Evolutionary conservation across 1,284 basidiomycete species (phyloP), one percentile per base, ranked within the genome.

Genomic region (Cutaneotrichosporon cyanovorans): DNA sequence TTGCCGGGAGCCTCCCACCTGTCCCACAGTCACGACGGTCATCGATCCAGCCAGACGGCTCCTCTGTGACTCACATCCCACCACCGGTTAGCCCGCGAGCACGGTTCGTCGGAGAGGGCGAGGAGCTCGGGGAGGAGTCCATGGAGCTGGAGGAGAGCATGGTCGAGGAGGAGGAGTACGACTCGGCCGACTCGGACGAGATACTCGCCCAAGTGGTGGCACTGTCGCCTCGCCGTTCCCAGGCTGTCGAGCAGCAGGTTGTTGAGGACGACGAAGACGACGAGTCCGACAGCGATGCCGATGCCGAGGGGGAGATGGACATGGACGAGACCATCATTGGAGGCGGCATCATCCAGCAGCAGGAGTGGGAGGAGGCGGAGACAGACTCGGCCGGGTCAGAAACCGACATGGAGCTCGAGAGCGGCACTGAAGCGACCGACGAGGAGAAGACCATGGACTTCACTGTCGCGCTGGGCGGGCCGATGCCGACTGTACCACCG

Each of bases 121-220:
- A 82, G 2, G 73, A 69, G 31, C 64, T 78, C 21, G 80, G 78
- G 7, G 80, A 82, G 52, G 76, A 72, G 40, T 78, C 61, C 25
- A 77, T 83, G 70, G 85, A 88, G 22, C 67, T 68, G 40, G 59
- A 59, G 4, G 63, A 64, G 11, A 56, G 55, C 25, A 77, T 83
- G 70, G 85, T 87, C 22, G 68, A 69, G 41, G 59, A 59, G 5
- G 63, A 56, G 22, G 35, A 55, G 48, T 22, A 56, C 18, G 55
- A 55, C 21, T 36, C 23, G 2, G 50, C 42, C n/a, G 51, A 56
- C 10, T 53, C 43, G 22, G 48, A 53, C 36, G 48, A 53, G 37
- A 50, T 50, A 31, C 15, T 46, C 8, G 33, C 39, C 15, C 23
- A 48, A 34, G 25, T 45, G 14, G 19, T 42, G 39, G 39, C 42